Evolutionary conservation across 345 rosid species (phyloP).

Genomic region (Sonneratia caseolaris): DNA sequence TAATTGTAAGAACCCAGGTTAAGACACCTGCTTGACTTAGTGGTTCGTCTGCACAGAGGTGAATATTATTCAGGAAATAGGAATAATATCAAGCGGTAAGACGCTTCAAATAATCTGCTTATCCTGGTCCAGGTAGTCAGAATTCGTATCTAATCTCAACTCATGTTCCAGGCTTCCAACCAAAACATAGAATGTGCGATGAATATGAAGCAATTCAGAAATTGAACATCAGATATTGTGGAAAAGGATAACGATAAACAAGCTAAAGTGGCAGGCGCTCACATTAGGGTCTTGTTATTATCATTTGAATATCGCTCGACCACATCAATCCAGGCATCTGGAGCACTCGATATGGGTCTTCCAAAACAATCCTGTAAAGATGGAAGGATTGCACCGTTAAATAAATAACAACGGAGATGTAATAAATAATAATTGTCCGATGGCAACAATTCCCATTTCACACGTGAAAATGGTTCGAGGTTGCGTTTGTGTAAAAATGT

Average conservation of each 20-base stretch:
- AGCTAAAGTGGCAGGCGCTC: constrained; percentile 9
- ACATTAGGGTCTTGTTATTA: constrained; percentile 77
- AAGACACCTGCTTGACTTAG: constrained; percentile 60
- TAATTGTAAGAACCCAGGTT: constrained; percentile 95
- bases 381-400: not conserved
- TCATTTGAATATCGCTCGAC: constrained; percentile 76
- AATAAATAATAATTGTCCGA: not conserved
- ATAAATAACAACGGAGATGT: not conserved
- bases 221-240: not conserved
- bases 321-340: constrained; percentile 84
- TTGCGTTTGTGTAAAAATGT: no score
- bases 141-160: not conserved
- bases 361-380: constrained; percentile 70
- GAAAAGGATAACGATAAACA: not conserved
- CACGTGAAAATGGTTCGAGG: not conserved
- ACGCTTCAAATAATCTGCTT: not conserved
- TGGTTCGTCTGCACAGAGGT: constrained; percentile 53
- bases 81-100: not conserved
- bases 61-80: not conserved
- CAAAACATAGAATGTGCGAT: not conserved
- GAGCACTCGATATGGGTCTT: constrained; percentile 78
- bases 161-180: not conserved
- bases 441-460: not conserved
- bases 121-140: not conserved
- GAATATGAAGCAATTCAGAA: not conserved